These are phyloP conservation scores for Urostyla sp. DNA, from an alignment of 73 alveolate genomes.

Conservation along the genomic window DNA sequence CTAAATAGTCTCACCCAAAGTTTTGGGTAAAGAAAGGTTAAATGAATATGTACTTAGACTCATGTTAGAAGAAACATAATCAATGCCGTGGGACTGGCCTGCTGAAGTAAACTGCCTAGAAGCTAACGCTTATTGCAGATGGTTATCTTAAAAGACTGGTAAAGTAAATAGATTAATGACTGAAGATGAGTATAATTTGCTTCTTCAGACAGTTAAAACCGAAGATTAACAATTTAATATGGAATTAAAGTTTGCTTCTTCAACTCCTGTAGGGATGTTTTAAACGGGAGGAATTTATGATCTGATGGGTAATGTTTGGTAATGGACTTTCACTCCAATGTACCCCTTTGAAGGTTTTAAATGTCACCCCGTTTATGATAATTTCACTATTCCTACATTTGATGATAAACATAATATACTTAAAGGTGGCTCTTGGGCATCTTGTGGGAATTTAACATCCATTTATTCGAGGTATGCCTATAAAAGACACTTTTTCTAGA, in stretches of 20 bases:
- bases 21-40: background rate
- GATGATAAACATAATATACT: conserved; percentile 61
- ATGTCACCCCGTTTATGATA: conserved; percentile 52
- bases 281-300: conserved; percentile 56
- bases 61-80: background rate
- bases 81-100: conserved; percentile 64
- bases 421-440: conserved; percentile 60
- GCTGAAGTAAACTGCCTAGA: conserved; percentile 62
- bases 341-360: conserved; percentile 58
- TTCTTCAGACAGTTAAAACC: background rate
- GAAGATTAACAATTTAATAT: conserved; percentile 5
- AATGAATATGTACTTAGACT: background rate
- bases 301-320: conserved; percentile 66
- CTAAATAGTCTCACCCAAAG: background rate
- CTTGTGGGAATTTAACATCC: conserved; percentile 43
- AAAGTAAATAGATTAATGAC: background rate
- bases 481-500: conserved; percentile 60
- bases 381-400: conserved; percentile 65
- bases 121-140: conserved; percentile 57
- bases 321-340: conserved; percentile 62
- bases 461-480: conserved; percentile 45
- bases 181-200: background rate
- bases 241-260: conserved; percentile 50
- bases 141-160: conserved; percentile 64
- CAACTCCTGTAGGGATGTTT: conserved; percentile 51